A percentile compares a stretch with the other conserved stretches of the same genome.
Evolutionary conservation across 148 eudicot species (phyloP).

Genomic region (Linanthus parryae): DNA sequence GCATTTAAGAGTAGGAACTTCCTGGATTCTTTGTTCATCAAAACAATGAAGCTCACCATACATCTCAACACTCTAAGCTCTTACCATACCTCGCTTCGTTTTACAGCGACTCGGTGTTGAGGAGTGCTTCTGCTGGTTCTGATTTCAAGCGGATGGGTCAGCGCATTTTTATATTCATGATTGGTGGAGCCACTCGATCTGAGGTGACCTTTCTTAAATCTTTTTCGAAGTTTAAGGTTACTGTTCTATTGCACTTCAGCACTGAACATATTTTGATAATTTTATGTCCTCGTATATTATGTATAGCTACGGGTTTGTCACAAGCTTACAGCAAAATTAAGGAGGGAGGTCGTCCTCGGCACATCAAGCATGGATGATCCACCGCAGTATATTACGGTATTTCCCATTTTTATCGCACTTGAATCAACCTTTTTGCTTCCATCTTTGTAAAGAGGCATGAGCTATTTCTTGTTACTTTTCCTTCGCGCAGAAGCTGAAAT

Average conservation of each 20-base stretch:
- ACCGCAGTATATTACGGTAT: constrained; percentile 76
- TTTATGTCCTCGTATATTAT: constrained; percentile 18
- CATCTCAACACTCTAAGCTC: neutral
- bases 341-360: constrained; percentile 87
- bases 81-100: constrained; percentile 8
- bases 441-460: too few relatives aligned
- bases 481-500: constrained; percentile 52
- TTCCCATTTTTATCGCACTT: too few relatives aligned
- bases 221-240: neutral
- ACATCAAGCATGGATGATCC: constrained; percentile 89
- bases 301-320: constrained; percentile 83
- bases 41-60: too few relatives aligned
- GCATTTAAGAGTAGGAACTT: too few relatives aligned
- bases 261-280: neutral
- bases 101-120: constrained; percentile 69
- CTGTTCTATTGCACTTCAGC: constrained; percentile 2
- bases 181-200: constrained; percentile 95
- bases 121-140: constrained; percentile 40
- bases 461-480: neutral
- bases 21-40: too few relatives aligned
- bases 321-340: constrained; percentile 82
- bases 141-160: constrained; percentile 86
- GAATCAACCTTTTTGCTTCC: neutral
- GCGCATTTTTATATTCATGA: constrained; percentile 76
- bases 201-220: constrained; percentile 47